A percentile compares a stretch with the other conserved stretches of the same genome.
phyloP scores from a whole-genome alignment of 768 basidiomycete genomes.

The Mycena vitilis region DNA sequence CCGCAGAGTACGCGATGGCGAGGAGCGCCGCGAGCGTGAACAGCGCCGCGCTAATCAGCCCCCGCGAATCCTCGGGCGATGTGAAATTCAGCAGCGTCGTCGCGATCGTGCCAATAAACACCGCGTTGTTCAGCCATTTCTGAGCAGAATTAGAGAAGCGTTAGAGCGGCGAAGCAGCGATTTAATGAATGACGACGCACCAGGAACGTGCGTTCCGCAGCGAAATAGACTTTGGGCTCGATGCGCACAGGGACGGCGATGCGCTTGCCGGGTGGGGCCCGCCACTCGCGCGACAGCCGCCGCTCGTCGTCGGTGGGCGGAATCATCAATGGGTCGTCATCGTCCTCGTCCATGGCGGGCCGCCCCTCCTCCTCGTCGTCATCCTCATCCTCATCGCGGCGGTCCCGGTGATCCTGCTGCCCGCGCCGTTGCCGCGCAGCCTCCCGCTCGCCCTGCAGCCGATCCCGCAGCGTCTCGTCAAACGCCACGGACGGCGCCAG shows the following conservation, averaged over 20 bases:
- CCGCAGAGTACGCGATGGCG: conserved; percentile 87
- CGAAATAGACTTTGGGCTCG: conserved; percentile 99
- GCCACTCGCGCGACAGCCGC: conserved; percentile 24
- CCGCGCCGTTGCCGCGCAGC: conserved; percentile 45
- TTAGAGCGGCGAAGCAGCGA: conserved; percentile 10
- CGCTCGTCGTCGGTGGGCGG: conserved; percentile 60
- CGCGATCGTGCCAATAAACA: conserved; percentile 90
- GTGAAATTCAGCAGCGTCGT: conserved; percentile 92
- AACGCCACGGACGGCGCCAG: conserved; percentile 86
- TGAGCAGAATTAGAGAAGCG: conserved; percentile 45
- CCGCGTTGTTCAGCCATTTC: conserved; percentile 92
- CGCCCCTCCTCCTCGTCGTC: conserved; percentile 30
- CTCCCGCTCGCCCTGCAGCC: conserved; percentile 61
- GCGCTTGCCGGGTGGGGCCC: conserved; percentile 85
- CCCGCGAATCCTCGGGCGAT: conserved; percentile 74
- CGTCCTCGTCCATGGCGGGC: conserved; percentile 38
- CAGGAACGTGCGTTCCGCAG: conserved; percentile 93
- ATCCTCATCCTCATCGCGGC: too few relatives aligned
- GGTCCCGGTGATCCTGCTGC: conserved; percentile 4
- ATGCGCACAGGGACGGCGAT: conserved; percentile 96
- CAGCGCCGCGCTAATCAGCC: conserved; percentile 86
- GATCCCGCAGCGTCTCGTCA: conserved; percentile 84
- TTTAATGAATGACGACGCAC: conserved; percentile 60
- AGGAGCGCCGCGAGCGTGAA: conserved; percentile 93
- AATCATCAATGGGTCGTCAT: conserved; percentile 67